phyloP scores from a whole-genome alignment of 306 rosid genomes.

The Canavalia gladiata region DNA sequence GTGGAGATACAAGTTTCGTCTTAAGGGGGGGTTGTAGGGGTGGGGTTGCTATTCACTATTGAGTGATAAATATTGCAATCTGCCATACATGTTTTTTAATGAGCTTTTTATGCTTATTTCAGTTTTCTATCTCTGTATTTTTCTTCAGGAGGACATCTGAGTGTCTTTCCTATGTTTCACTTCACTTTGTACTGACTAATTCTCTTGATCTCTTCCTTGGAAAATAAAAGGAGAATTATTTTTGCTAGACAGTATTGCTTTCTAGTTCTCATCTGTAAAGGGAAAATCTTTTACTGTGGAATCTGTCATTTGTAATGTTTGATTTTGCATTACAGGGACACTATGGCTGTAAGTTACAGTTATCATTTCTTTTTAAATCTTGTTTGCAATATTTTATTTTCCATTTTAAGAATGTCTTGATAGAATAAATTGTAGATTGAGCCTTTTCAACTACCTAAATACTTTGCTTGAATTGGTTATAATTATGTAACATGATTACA shows the following conservation, averaged over 20 bases:
- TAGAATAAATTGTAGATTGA: background rate
- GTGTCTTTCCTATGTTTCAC: background rate
- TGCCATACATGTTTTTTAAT: background rate
- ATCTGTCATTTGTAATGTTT: conserved; percentile 17
- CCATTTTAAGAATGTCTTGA: background rate
- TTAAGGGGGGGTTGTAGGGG: background rate
- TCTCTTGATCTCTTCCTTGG: too few species aligned
- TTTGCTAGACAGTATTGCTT: background rate
- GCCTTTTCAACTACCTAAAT: conserved; percentile 2
- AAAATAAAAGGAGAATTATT: background rate
- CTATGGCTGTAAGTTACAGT: background rate
- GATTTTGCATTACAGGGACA: background rate
- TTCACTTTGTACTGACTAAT: background rate
- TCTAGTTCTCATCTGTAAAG: background rate
- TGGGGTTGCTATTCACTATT: background rate
- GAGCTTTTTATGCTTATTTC: background rate
- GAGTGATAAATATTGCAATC: background rate
- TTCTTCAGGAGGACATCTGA: background rate
- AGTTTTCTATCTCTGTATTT: background rate
- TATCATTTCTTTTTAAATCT: background rate
- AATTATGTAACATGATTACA: background rate
- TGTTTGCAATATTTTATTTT: background rate
- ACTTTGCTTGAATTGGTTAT: background rate
- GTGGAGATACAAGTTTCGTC: background rate
- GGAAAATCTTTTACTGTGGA: background rate